phyloP scores from a whole-genome alignment of 2,329 filamentous ascomycete genomes.

The Pseudogymnoascus sp. region DNA sequence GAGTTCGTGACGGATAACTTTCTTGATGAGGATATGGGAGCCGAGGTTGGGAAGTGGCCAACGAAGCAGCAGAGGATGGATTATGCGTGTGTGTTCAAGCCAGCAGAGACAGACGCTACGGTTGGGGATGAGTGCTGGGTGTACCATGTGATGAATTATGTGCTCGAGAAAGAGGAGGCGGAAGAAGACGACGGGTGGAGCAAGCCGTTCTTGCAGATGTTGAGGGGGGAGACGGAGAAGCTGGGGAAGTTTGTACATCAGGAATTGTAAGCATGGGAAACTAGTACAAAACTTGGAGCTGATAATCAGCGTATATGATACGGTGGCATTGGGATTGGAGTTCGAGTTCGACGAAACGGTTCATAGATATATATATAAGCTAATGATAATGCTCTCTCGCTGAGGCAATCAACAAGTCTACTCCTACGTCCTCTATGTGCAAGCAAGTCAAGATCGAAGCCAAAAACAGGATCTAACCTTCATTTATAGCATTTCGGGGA shows the following conservation, averaged over 20 bases:
- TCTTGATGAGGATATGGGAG: constrained; percentile 57
- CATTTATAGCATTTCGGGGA: too few species aligned
- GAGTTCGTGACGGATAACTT: constrained; percentile 57
- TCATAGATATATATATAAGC: constrained; percentile 1
- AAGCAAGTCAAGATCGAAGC: too few species aligned
- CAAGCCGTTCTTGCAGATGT: constrained; percentile 2
- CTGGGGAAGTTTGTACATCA: constrained; percentile 7
- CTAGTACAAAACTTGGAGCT: neutral
- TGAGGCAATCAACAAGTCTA: neutral
- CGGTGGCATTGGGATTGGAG: neutral
- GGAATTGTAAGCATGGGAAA: neutral
- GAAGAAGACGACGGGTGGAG: constrained; percentile 2
- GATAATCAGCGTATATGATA: constrained; percentile 2
- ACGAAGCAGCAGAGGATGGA: constrained; percentile 24
- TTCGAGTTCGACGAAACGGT: neutral
- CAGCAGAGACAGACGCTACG: constrained; percentile 15
- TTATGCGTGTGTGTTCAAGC: constrained; percentile 22
- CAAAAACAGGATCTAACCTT: too few species aligned
- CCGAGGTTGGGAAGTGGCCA: constrained; percentile 49
- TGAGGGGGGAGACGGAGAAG: constrained; percentile 6
- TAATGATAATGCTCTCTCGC: constrained; percentile 6
- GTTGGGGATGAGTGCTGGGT: constrained; percentile 50
- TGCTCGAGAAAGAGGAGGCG: constrained; percentile 1
- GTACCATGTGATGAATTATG: constrained; percentile 35
- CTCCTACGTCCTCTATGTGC: too few species aligned